Conservation (phyloP, 1,284 basidiomycete species). For the Ceratobasidium sp. region DNA sequence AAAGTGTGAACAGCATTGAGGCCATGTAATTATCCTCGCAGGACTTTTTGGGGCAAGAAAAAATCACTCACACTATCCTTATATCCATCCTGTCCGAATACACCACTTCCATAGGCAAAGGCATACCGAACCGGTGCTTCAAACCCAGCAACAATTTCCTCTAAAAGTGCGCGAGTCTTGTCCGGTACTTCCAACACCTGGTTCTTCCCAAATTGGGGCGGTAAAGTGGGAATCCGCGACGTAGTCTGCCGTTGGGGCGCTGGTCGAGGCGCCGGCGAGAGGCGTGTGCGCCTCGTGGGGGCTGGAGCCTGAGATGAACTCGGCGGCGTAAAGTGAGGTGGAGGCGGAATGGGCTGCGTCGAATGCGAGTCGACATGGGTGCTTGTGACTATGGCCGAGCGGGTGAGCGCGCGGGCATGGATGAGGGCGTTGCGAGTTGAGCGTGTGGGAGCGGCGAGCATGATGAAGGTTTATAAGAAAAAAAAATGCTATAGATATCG, state of each 20-base stretch:
- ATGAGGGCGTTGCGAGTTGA: conserved; percentile 32
- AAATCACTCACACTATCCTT: conserved; percentile 49
- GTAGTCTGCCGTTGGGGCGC: conserved; percentile 29
- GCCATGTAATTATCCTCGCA: conserved; percentile 54
- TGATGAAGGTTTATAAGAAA: conserved; percentile 31
- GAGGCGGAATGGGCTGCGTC: conserved; percentile 34
- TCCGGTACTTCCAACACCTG: conserved; percentile 82
- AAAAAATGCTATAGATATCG: conserved; percentile 24
- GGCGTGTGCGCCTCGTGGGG: conserved; percentile 36
- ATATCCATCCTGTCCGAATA: conserved; percentile 89
- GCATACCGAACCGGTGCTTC: conserved; percentile 91
- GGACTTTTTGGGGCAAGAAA: conserved; percentile 42
- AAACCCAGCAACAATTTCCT: conserved; percentile 80
- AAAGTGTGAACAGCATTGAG: not conserved
- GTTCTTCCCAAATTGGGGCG: conserved; percentile 81
- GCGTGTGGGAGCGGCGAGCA: conserved; percentile 44
- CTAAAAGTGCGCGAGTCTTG: conserved; percentile 80
- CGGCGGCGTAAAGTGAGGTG: conserved; percentile 35
- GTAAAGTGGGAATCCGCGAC: conserved; percentile 59
- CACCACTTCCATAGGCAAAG: conserved; percentile 94
- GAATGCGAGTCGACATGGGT: conserved; percentile 40
- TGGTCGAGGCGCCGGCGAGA: conserved; percentile 39
- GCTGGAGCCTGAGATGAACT: conserved; percentile 43
- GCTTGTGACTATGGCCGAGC: conserved; percentile 11
- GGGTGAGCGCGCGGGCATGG: conserved; percentile 31